These are phyloP conservation scores for Yamadazyma sp. DNA, from an alignment of 1,139 yeast genomes.

Conservation along the genomic window DNA sequence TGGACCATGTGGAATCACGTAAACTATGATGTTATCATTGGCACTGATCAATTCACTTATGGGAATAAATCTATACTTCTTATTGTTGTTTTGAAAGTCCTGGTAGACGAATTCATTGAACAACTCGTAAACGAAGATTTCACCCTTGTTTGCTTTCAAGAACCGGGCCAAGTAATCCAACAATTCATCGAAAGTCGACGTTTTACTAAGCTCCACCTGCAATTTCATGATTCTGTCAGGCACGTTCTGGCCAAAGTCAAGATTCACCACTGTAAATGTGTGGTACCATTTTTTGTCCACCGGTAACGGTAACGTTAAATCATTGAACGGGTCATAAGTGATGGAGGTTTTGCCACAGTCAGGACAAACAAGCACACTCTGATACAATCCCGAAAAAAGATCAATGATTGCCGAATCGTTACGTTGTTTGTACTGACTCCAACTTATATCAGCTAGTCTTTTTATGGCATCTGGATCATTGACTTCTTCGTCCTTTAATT, in stretches of 20 bases:
- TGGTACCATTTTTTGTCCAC: slow-evolving; percentile 73
- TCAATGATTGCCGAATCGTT: slow-evolving; percentile 87
- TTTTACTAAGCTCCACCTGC: slow-evolving; percentile 72
- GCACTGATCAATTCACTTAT: slow-evolving; percentile 67
- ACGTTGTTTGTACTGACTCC: slow-evolving; percentile 77
- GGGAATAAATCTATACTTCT: slow-evolving; percentile 62
- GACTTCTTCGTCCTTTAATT: slow-evolving; percentile 61
- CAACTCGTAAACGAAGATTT: slow-evolving; percentile 67
- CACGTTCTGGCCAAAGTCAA: slow-evolving; percentile 34
- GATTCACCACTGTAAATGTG: slow-evolving; percentile 61
- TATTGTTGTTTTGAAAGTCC: slow-evolving; percentile 62
- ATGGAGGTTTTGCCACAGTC: slow-evolving; percentile 76
- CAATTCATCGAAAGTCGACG: slow-evolving; percentile 65
- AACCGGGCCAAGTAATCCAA: slow-evolving; percentile 59
- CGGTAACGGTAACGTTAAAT: slow-evolving; percentile 86
- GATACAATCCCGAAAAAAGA: slow-evolving; percentile 85
- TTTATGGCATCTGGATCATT: slow-evolving; percentile 54
- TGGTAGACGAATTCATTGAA: slow-evolving; percentile 69
- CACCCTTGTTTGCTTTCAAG: slow-evolving; percentile 40
- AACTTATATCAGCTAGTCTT: slow-evolving; percentile 69
- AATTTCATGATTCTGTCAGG: slow-evolving; percentile 32
- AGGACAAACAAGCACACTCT: slow-evolving; percentile 88
- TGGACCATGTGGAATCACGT: slow-evolving; percentile 56
- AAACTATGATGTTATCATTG: slow-evolving; percentile 66
- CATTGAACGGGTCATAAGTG: slow-evolving; percentile 94